These are phyloP conservation scores for Hordeum marinum DNA, from an alignment of 176 grass and related monocot genomes.

Conservation along the genomic window DNA sequence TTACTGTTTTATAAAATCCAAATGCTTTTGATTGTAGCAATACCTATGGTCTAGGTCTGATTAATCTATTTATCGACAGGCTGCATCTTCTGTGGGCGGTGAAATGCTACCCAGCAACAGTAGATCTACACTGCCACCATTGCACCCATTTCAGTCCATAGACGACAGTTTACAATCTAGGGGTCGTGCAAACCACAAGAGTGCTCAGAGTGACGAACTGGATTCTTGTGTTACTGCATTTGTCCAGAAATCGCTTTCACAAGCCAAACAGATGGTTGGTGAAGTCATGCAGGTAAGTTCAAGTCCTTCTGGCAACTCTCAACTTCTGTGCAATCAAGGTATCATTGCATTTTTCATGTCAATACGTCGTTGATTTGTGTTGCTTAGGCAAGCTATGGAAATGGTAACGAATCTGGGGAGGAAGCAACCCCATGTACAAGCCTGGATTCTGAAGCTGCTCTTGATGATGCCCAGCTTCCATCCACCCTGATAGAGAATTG, in stretches of 20 bases:
- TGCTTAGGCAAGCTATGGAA: constrained; percentile 15
- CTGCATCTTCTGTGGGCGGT: neutral
- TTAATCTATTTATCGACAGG: constrained; percentile 28
- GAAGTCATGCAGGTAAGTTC: constrained; percentile 37
- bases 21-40: neutral
- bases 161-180: neutral
- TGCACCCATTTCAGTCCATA: neutral
- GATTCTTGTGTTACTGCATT: constrained; percentile 38
- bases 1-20: neutral
- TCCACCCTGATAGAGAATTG: constrained; percentile 44
- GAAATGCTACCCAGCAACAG: constrained; percentile 11
- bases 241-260: constrained; percentile 31
- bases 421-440: neutral
- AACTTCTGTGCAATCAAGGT: neutral
- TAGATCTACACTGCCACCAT: neutral
- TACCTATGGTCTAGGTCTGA: constrained; percentile 13
- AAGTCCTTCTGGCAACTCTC: neutral
- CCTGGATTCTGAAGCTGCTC: neutral
- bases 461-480: constrained; percentile 5
- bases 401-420: neutral
- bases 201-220: constrained; percentile 3
- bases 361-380: neutral
- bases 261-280: constrained; percentile 48
- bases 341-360: constrained; percentile 1
- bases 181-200: constrained; percentile 3